Evolutionary conservation across 169 alveolate genomes (phyloP).

Genomic region (Plasmodium knowlesi): DNA sequence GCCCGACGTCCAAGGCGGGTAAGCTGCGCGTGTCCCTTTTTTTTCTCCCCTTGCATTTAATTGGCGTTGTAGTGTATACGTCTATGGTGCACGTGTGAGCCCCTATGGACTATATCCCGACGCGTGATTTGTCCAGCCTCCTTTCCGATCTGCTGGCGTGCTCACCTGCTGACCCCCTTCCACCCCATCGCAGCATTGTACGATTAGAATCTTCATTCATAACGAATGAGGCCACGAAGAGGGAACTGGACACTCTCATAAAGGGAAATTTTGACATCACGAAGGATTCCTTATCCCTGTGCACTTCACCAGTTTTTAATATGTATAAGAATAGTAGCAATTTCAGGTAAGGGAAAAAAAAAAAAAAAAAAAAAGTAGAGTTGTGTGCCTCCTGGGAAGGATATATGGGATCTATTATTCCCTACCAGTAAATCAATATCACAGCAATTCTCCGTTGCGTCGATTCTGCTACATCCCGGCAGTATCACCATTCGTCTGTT

Average conservation of each 20-base stretch:
- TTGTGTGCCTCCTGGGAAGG: not conserved
- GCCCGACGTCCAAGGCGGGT: not conserved
- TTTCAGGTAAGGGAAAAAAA: not conserved
- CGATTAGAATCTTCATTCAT: constrained; percentile 32
- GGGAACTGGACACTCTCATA: constrained; percentile 25
- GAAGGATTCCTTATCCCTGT: constrained; percentile 3
- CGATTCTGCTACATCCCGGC: not conserved
- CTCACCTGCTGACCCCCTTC: not conserved
- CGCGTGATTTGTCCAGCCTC: not conserved
- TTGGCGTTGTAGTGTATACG: not conserved
- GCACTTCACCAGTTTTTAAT: constrained; percentile 30
- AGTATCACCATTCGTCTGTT: not conserved
- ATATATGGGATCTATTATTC: not conserved
- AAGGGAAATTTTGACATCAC: constrained; percentile 52
- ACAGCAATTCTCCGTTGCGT: not conserved
- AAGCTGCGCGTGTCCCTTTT: not conserved
- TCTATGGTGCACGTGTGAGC: no score
- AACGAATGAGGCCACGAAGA: constrained; percentile 24
- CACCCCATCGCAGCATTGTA: constrained; percentile 13
- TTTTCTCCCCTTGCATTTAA: not conserved
- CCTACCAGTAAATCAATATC: not conserved
- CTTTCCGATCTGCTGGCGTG: not conserved
- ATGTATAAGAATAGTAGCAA: constrained; percentile 15
- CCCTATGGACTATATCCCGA: not conserved
- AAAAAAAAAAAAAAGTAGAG: not conserved